Percentiles rank a stretch among this genome's conserved stretches.
phyloP scores from a whole-genome alignment of 192 early-diverging fungal species.

The Coemansia sp. region DNA sequence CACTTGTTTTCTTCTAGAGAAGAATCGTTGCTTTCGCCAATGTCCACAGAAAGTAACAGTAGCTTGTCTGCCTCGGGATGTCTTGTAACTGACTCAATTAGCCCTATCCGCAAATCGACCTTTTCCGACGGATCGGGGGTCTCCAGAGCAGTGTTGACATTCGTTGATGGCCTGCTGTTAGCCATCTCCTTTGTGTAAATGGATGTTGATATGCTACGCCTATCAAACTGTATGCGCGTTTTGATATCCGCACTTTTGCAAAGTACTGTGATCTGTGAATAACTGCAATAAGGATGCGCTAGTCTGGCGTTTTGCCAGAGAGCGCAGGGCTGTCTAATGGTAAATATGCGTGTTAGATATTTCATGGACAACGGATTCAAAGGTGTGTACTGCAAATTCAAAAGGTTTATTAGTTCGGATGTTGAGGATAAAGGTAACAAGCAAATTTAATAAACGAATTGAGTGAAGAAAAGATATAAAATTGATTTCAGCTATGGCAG shows the following conservation, averaged over 20 bases:
- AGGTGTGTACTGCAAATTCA: too few relatives aligned
- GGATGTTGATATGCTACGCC: background rate
- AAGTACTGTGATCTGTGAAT: background rate
- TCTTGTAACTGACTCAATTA: conserved; percentile 7
- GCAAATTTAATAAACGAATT: too few relatives aligned
- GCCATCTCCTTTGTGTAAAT: background rate
- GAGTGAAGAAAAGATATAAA: background rate
- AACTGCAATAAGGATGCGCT: background rate
- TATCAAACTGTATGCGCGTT: background rate
- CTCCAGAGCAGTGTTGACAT: background rate
- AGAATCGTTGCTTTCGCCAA: conserved; percentile 14
- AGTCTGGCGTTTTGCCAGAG: background rate
- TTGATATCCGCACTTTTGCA: background rate
- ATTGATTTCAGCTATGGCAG: conserved; percentile 5
- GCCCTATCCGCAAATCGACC: conserved; percentile 23
- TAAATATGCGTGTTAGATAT: background rate
- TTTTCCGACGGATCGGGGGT: conserved; percentile 13
- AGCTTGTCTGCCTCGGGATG: conserved; percentile 29
- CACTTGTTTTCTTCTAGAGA: background rate
- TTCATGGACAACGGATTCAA: background rate
- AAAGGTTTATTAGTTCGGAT: too few relatives aligned
- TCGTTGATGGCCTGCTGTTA: background rate
- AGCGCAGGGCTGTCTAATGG: background rate
- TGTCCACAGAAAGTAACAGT: conserved; percentile 20
- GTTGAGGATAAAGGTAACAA: too few relatives aligned